These are phyloP conservation scores for Symbiodinium pilosum DNA, from an alignment of 73 alveolate species.

Conservation along the genomic window DNA sequence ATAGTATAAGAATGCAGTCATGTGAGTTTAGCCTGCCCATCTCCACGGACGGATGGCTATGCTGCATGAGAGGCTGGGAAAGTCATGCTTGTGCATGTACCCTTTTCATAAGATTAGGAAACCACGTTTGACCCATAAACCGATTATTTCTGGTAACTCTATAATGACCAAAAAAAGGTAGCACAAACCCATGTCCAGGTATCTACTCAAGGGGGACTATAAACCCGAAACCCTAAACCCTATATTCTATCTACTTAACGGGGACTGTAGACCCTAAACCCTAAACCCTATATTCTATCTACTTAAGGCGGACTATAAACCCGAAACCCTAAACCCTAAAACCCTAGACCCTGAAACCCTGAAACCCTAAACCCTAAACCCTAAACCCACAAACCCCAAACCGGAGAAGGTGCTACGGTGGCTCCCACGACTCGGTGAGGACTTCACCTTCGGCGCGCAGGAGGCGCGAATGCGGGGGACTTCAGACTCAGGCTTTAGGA, in stretches of 20 bases:
- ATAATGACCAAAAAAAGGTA: background rate
- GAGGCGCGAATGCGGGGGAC: conserved; percentile 15
- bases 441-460: conserved; percentile 85
- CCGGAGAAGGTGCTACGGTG: conserved; percentile 81
- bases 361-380: too few species aligned
- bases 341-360: too few species aligned
- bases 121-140: background rate
- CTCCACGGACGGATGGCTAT: background rate
- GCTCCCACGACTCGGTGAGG: conserved; percentile 74
- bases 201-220: too few species aligned
- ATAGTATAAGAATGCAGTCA: background rate
- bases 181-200: background rate
- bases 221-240: too few species aligned
- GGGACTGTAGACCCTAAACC: too few species aligned
- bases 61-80: background rate
- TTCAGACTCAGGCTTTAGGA: background rate
- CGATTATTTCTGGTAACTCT: background rate
- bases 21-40: background rate
- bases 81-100: background rate
- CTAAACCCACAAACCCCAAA: too few species aligned
- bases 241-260: too few species aligned
- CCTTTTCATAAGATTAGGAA: background rate
- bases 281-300: too few species aligned
- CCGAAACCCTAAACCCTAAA: too few species aligned
- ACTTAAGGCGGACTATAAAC: too few species aligned